Conservation (phyloP, 2,329 filamentous ascomycete genomes). For the Alternaria consortialis region DNA sequence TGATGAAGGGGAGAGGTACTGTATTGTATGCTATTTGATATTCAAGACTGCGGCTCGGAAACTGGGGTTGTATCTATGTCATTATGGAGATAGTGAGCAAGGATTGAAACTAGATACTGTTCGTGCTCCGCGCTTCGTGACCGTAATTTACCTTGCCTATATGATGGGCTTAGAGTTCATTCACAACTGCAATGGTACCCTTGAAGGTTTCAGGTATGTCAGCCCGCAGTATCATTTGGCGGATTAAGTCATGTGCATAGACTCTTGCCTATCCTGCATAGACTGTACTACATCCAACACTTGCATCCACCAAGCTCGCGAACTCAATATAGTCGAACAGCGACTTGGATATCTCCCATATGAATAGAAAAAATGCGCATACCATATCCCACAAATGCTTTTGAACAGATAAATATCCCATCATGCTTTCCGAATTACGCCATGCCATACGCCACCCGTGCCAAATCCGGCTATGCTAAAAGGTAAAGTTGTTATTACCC, state of each 20-base stretch:
- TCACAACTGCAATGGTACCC: too few species aligned
- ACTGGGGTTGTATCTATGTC: too few species aligned
- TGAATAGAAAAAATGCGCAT: not conserved
- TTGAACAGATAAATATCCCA: not conserved
- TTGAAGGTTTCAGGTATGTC: too few species aligned
- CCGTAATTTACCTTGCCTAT: too few species aligned
- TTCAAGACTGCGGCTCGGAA: too few species aligned
- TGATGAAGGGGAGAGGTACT: too few species aligned
- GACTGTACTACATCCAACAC: not conserved
- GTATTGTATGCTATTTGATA: too few species aligned
- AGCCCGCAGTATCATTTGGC: not conserved
- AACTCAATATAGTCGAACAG: not conserved
- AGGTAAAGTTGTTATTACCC: constrained; percentile 4
- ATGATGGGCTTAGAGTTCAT: too few species aligned
- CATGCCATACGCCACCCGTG: not conserved
- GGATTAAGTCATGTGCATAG: not conserved
- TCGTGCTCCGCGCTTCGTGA: too few species aligned
- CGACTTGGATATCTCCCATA: constrained; percentile 1
- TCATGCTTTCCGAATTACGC: not conserved
- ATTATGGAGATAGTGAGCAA: too few species aligned
- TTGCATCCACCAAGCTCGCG: not conserved
- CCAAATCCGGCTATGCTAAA: not conserved
- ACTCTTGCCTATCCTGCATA: not conserved
- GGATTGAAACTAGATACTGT: too few species aligned
- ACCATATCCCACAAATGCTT: not conserved